A percentile compares a stretch with the other conserved stretches of the same genome.
Evolutionary conservation across 306 rosid genomes (phyloP).

Genomic region (Lupinus albus): DNA sequence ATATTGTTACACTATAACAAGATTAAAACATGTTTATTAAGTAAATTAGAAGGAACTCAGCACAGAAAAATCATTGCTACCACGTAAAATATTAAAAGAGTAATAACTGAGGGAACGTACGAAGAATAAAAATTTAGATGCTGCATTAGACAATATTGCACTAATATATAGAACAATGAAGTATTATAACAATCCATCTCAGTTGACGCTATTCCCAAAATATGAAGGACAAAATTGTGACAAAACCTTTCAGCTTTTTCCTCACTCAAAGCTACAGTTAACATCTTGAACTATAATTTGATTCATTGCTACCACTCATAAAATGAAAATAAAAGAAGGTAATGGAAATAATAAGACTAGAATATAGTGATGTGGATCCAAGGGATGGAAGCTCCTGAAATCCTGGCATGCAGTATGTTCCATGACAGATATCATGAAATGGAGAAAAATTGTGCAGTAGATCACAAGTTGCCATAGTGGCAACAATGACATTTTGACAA

Average conservation of each 20-base stretch:
- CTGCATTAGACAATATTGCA: conserved; percentile 23
- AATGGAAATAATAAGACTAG: background rate
- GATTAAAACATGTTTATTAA: too few relatives aligned
- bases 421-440: conserved; percentile 36
- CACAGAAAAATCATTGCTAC: background rate
- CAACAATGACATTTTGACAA: conserved; percentile 44
- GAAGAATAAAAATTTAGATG: conserved; percentile 21
- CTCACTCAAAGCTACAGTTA: conserved; percentile 36
- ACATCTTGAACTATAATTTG: conserved; percentile 38
- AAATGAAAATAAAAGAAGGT: background rate
- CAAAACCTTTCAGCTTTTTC: conserved; percentile 47
- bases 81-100: background rate
- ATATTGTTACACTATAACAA: background rate
- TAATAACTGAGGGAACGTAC: background rate
- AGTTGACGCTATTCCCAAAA: conserved; percentile 30
- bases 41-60: background rate
- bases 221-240: conserved; percentile 47
- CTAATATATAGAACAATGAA: conserved; percentile 27
- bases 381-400: conserved; percentile 36
- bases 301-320: conserved; percentile 16
- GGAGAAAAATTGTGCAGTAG: conserved; percentile 31
- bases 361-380: conserved; percentile 28
- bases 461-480: conserved; percentile 6
- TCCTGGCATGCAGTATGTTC: conserved; percentile 34
- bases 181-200: conserved; percentile 32